Base-by-base conservation (phyloP, 192 early-diverging fungal species). In the Coemansia erecta region DNA sequence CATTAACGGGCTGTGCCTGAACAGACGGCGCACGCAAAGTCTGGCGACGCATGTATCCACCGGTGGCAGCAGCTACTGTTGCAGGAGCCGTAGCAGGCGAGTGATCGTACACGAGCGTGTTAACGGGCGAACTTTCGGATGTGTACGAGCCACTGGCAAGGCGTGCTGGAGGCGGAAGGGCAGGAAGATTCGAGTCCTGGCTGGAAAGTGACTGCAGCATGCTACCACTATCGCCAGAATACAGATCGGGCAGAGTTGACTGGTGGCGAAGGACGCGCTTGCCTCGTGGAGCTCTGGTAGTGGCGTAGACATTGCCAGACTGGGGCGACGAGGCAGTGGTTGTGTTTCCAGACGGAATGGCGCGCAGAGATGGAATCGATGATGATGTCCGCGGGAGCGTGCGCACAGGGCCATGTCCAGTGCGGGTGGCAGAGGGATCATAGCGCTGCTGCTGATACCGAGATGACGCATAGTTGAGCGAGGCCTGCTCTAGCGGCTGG, bases 391-490 rank as follows among this genome's bases (percentile, higher is more conserved):
- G 70, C 23, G 77, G 67, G 7, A 22, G 7, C 28, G 2, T 31
- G 28, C 7, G 40, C 8, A 8, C 28, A 47, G 18, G 12, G 21
- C 19, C 48, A 17, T 28, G 0, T 17, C 23, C 23, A 0, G 33
- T 11, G 11, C 57, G 66, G 9, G 63, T 37, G 8, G 64, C 61
- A 6, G 21, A 35, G 3, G 77, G 71, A 19, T 73, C 70, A 51
- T 70, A 79, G 63, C 71, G 70, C 56, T 73, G 71, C 66, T 73
- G 71, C 66, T 66, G 71, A 50, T 69, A 79, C 12, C 71, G 53
- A 8, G 66, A 66, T 12, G 66, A 69, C 11, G 71, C 67, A 54
- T 79, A 65, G 22, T 52, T 67, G 22, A 63, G 37, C 6, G 51
- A 53, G 6, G 64, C 41, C 42, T 63, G 63, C 51, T 77, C 73